These are phyloP conservation scores for Hibiscus tridactylites DNA, from an alignment of 345 rosid genomes.

Conservation along the genomic window DNA sequence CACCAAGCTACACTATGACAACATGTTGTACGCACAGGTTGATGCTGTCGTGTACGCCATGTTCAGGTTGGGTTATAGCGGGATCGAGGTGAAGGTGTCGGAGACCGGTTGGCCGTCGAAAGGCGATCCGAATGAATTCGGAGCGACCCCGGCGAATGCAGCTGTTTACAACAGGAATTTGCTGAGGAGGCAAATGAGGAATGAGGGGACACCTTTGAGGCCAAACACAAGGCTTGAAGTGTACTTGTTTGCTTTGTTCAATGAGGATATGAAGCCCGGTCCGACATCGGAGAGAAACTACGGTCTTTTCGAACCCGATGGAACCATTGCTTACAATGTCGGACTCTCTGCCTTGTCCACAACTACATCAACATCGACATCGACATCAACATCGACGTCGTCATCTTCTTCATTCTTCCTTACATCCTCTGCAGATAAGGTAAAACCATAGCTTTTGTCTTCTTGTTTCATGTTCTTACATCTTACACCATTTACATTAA, in stretches of 20 bases:
- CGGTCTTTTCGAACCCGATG: constrained; percentile 81
- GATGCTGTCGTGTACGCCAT: constrained; percentile 78
- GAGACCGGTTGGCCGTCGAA: constrained; percentile 99
- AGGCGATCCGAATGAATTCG: constrained; percentile 64
- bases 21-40: constrained; percentile 91
- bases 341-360: constrained; percentile 59
- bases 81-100: constrained; percentile 69
- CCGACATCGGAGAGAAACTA: constrained; percentile 88
- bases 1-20: constrained; percentile 72
- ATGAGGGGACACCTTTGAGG: constrained; percentile 85
- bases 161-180: constrained; percentile 66
- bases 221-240: constrained; percentile 55
- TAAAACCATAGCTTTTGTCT: constrained; percentile 26
- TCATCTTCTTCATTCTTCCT: constrained; percentile 55
- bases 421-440: constrained; percentile 71
- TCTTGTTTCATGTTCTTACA: not conserved
- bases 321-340: constrained; percentile 79
- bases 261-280: constrained; percentile 90
- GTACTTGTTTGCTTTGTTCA: constrained; percentile 81
- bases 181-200: constrained; percentile 51
- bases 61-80: constrained; percentile 49
- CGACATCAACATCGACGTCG: constrained; percentile 11
- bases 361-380: constrained; percentile 25
- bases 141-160: constrained; percentile 71
- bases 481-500: not conserved